These are phyloP conservation scores for Plasmodium reichenowi DNA, from an alignment of 169 alveolate genomes.

Conservation along the genomic window DNA sequence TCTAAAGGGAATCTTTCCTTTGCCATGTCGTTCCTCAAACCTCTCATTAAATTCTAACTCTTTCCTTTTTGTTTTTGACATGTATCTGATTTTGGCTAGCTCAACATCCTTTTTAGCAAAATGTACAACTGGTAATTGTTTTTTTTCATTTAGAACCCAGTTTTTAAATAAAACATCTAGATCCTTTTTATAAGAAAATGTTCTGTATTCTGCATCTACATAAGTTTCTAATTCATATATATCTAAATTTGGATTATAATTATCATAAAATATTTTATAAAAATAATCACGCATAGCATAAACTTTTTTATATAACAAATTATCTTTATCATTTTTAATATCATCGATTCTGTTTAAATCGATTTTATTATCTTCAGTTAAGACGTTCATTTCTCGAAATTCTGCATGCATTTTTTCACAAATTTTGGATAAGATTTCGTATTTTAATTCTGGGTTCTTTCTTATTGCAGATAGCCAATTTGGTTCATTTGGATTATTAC, in stretches of 20 bases:
- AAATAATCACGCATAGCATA: slow-evolving; percentile 77
- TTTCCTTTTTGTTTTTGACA: slow-evolving; percentile 70
- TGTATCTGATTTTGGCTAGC: slow-evolving; percentile 44
- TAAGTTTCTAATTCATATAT: slow-evolving; percentile 67
- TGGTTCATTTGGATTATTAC: neutral
- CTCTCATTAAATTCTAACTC: slow-evolving; percentile 32
- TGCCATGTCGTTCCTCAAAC: slow-evolving; percentile 36
- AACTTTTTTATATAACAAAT: slow-evolving; percentile 53
- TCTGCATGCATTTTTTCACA: slow-evolving; percentile 65
- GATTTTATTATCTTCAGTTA: slow-evolving; percentile 35
- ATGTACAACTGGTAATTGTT: slow-evolving; percentile 48
- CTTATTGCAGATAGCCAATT: slow-evolving; percentile 36
- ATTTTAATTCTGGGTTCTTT: slow-evolving; percentile 22
- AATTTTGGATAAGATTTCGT: slow-evolving; percentile 40
- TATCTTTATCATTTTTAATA: slow-evolving; percentile 70
- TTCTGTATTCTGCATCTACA: slow-evolving; percentile 75
- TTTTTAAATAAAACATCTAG: slow-evolving; percentile 42
- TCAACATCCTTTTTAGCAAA: slow-evolving; percentile 76
- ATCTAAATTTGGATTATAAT: slow-evolving; percentile 74
- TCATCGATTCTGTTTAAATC: slow-evolving; percentile 74
- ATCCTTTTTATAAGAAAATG: slow-evolving; percentile 60
- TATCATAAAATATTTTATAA: slow-evolving; percentile 51
- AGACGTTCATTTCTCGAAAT: slow-evolving; percentile 29
- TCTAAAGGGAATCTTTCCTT: neutral
- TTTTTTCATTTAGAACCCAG: slow-evolving; percentile 72